Conservation (phyloP, 768 basidiomycete species). For the Podaxis mareebaensis region DNA sequence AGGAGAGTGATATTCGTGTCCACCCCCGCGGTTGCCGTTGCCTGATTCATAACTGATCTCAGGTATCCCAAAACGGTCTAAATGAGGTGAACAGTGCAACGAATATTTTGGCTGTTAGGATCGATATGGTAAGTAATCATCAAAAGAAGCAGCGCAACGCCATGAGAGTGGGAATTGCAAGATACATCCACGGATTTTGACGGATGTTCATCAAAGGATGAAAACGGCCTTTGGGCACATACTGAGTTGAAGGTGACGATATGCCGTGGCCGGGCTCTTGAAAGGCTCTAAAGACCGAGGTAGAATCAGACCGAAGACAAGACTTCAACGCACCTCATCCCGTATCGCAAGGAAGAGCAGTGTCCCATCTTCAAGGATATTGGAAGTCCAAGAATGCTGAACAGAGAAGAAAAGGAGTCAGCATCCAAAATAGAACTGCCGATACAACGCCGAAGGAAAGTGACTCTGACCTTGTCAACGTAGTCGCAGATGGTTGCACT, state of each 20-base stretch:
- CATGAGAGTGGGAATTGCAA: too few relatives aligned
- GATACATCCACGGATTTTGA: too few relatives aligned
- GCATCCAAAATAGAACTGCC: neutral
- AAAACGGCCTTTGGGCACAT: neutral
- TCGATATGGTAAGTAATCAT: too few relatives aligned
- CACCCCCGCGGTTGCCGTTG: too few relatives aligned
- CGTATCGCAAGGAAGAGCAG: constrained; percentile 30
- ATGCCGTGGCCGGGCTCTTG: constrained; percentile 34
- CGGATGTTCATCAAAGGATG: too few relatives aligned
- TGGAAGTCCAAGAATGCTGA: constrained; percentile 40
- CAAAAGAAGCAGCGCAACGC: too few relatives aligned
- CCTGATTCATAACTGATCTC: too few relatives aligned
- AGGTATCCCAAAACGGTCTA: too few relatives aligned
- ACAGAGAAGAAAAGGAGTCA: neutral
- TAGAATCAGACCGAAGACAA: neutral
- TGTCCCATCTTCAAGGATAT: constrained; percentile 38
- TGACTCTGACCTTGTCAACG: constrained; percentile 33
- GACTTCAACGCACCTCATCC: constrained; percentile 29
- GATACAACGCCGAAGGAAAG: neutral
- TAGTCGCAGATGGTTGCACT: constrained; percentile 40
- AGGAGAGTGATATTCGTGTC: too few relatives aligned
- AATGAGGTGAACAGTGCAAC: too few relatives aligned
- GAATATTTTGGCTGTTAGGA: too few relatives aligned
- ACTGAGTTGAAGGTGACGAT: constrained; percentile 23
- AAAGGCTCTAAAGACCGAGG: constrained; percentile 22